Evolutionary conservation across 768 basidiomycete species (phyloP), one percentile per base, ranked within the genome.

Genomic region (Leccinum truebloodii): DNA sequence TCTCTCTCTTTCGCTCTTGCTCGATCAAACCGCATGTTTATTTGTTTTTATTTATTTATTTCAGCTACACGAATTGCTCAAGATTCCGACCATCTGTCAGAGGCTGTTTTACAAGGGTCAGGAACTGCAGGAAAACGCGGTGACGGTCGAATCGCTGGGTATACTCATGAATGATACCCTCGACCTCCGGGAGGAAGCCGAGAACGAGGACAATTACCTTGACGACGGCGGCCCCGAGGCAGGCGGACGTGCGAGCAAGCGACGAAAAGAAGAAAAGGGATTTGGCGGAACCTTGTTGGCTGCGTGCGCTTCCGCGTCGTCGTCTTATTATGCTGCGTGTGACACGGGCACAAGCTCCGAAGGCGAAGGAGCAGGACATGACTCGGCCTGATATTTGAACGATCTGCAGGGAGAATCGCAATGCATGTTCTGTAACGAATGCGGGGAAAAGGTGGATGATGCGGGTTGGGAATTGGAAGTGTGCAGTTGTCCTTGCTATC

Each of bases 31-130:
- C 37, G 37, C 30, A 18, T 51, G 14, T 49, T 26, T 49, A 26
- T n/a, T 8, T 44, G 5, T 16, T 18, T 30, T 35, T 6, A 16
- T 44, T 41, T 18, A 20, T 44, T 44, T 44, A 44, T 1, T 22
- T 34, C 44, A 92, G 91, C 68, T 92, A 48, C 84, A 88, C 51
- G 81, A 83, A 30, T 78, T 81, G 49, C 75, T 87, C 55, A 78
- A 78, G 41, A 86, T 93, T 59, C 88, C 92, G 37, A 87, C 88
- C 10, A 90, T 93, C 58, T 88, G 82, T 61, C 92, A 94, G 69
- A 81, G 86, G 53, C 73, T 94, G 26, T 89, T 84, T 67, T 80
- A 86, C 68, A 77, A 80, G 41, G 83, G 80, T 1, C 72, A 75
- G 39, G 92, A 92, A 73, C 79, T 94, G 2, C 76, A 81, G 3